Evolutionary conservation across 257 asterid species (phyloP).

Genomic region (Datura wrightii): DNA sequence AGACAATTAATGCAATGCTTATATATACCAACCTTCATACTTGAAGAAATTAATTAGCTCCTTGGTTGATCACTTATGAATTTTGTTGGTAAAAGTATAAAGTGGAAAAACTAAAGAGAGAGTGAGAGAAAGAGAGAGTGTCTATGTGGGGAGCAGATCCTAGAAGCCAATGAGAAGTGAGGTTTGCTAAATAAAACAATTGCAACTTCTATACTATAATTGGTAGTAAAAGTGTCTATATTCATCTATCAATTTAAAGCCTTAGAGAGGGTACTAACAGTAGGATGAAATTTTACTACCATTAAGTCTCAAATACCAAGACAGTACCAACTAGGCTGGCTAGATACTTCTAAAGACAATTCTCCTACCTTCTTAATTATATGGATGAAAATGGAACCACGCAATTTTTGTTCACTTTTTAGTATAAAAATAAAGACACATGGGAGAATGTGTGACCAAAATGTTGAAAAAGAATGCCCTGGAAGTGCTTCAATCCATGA

Average conservation of each 20-base stretch:
- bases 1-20: neutral
- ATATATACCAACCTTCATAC: slow-evolving; percentile 59
- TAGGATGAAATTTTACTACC: no score
- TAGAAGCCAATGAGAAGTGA: slow-evolving; percentile 68
- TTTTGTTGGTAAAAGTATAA: neutral
- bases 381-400: slow-evolving; percentile 18
- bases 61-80: neutral
- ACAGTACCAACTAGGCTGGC: neutral
- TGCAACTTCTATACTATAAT: neutral
- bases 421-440: slow-evolving; percentile 22
- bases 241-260: no score
- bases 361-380: neutral
- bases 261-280: no score
- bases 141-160: slow-evolving; percentile 46
- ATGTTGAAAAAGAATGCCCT: slow-evolving; percentile 40
- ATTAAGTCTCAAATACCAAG: neutral
- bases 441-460: slow-evolving; percentile 38
- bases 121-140: neutral
- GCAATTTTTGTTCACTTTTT: neutral
- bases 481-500: slow-evolving; percentile 53
- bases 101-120: neutral
- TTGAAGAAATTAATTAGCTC: slow-evolving; percentile 4
- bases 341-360: slow-evolving; percentile 4
- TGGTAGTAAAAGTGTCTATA: no score
- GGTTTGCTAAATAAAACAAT: slow-evolving; percentile 44